A percentile compares a stretch with the other conserved stretches of the same genome.
phyloP scores from a whole-genome alignment of 2,329 filamentous ascomycete species.

The Verticillium tricorpus region DNA sequence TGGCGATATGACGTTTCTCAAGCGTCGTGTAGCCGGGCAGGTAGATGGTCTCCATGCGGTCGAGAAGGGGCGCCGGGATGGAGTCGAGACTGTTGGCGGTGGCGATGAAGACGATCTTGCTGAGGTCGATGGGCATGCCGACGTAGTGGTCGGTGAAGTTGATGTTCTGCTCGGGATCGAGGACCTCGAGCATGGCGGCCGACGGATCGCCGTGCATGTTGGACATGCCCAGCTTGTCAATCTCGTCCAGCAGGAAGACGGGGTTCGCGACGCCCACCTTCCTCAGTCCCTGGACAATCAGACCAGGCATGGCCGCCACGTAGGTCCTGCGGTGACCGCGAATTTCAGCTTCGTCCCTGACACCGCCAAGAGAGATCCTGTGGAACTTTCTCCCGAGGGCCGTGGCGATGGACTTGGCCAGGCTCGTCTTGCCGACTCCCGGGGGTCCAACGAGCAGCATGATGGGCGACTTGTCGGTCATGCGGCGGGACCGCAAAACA shows the following conservation, averaged over 20 bases:
- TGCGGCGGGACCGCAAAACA: slow-evolving; percentile 73
- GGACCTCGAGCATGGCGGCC: slow-evolving; percentile 94
- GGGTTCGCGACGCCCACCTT: slow-evolving; percentile 96
- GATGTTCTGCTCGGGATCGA: slow-evolving; percentile 96
- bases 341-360: slow-evolving; percentile 95
- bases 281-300: slow-evolving; percentile 88
- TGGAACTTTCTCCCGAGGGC: slow-evolving; percentile 95
- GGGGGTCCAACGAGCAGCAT: slow-evolving; percentile 89
- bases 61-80: slow-evolving; percentile 87
- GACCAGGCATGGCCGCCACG: slow-evolving; percentile 96
- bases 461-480: slow-evolving; percentile 94
- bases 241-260: slow-evolving; percentile 93
- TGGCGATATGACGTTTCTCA: slow-evolving; percentile 93
- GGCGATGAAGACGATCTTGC: slow-evolving; percentile 95
- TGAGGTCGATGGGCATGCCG: slow-evolving; percentile 90
- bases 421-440: slow-evolving; percentile 91
- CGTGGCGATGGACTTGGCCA: slow-evolving; percentile 88
- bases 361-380: slow-evolving; percentile 91
- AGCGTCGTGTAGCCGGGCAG: slow-evolving; percentile 94
- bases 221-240: slow-evolving; percentile 89
- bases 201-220: slow-evolving; percentile 95
- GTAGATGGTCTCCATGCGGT: slow-evolving; percentile 95
- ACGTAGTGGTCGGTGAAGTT: slow-evolving; percentile 95
- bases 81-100: slow-evolving; percentile 94
- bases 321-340: slow-evolving; percentile 92